Conservation (phyloP, 2,329 filamentous ascomycete genomes). For the Hypoxylon sp. region DNA sequence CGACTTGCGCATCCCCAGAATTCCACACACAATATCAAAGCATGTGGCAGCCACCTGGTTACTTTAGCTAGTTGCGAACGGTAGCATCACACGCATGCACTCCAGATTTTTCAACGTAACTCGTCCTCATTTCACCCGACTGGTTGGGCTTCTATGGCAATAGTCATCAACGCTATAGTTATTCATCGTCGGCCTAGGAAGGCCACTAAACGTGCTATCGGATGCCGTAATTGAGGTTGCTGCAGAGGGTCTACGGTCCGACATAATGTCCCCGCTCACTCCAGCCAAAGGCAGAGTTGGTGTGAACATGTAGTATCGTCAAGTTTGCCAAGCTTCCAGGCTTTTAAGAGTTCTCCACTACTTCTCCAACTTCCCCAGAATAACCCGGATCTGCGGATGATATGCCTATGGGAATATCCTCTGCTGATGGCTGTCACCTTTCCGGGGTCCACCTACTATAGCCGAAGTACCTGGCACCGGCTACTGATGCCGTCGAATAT, state of each 20-base stretch:
- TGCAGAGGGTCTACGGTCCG: conserved; percentile 57
- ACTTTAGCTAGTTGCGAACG: conserved; percentile 25
- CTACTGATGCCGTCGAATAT: conserved; percentile 78
- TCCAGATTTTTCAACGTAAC: conserved; percentile 42
- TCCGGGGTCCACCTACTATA: conserved; percentile 57
- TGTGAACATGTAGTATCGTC: conserved; percentile 52
- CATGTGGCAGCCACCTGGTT: conserved; percentile 43
- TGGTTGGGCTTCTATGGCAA: conserved; percentile 36
- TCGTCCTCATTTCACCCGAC: conserved; percentile 49
- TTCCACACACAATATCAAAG: conserved; percentile 41
- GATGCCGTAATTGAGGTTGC: conserved; percentile 47
- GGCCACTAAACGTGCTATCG: conserved; percentile 39
- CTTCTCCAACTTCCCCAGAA: conserved; percentile 50
- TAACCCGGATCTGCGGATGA: conserved; percentile 54
- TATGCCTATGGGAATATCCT: conserved; percentile 48
- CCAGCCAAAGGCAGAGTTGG: conserved; percentile 45
- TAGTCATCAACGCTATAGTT: conserved; percentile 40
- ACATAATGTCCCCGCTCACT: conserved; percentile 48
- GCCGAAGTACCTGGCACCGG: conserved; percentile 70
- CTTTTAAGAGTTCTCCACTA: conserved; percentile 49
- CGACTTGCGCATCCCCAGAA: conserved; percentile 32
- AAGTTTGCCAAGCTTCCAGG: conserved; percentile 50
- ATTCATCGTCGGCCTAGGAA: conserved; percentile 36
- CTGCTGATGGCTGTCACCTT: conserved; percentile 42
- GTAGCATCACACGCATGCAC: conserved; percentile 36